phyloP scores from a whole-genome alignment of 306 rosid species.

The Cucumis cinereus region DNA sequence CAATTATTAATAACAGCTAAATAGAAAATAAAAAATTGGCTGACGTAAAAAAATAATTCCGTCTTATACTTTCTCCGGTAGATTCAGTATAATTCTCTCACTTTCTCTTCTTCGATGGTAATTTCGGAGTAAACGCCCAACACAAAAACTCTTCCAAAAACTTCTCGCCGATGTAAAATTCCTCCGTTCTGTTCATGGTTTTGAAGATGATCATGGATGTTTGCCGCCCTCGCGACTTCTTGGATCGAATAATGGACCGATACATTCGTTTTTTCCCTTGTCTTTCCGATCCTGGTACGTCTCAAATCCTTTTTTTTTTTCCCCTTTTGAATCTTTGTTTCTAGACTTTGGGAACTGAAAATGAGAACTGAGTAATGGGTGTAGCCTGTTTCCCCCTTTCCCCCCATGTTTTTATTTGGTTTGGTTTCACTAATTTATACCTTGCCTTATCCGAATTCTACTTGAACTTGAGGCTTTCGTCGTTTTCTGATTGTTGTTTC shows the following conservation, averaged over 20 bases:
- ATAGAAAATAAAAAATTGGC: not conserved
- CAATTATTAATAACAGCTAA: not conserved
- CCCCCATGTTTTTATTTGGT: not conserved
- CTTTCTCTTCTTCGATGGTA: not conserved
- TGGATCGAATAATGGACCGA: slow-evolving; percentile 40
- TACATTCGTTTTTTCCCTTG: slow-evolving; percentile 46
- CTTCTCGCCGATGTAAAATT: not conserved
- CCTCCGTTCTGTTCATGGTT: not conserved
- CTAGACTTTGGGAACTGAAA: not conserved
- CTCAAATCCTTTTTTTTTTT: not conserved
- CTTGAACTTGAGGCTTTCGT: not conserved
- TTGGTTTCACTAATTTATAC: not conserved
- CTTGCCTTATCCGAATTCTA: not conserved
- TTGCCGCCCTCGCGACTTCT: slow-evolving; percentile 24
- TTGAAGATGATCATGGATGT: slow-evolving; percentile 39
- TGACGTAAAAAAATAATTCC: not conserved
- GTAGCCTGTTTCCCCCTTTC: not conserved
- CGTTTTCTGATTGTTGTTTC: not conserved
- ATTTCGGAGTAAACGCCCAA: slow-evolving; percentile 2
- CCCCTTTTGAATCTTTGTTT: not conserved
- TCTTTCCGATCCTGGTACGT: slow-evolving; percentile 72
- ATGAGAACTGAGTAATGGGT: not conserved
- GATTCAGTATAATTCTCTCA: slow-evolving; percentile 1
- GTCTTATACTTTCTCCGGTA: not conserved
- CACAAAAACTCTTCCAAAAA: not conserved